A percentile compares a stretch with the other conserved stretches of the same genome.
phyloP scores from a whole-genome alignment of 495 filamentous ascomycete genomes.

The Neurospora cerealis region DNA sequence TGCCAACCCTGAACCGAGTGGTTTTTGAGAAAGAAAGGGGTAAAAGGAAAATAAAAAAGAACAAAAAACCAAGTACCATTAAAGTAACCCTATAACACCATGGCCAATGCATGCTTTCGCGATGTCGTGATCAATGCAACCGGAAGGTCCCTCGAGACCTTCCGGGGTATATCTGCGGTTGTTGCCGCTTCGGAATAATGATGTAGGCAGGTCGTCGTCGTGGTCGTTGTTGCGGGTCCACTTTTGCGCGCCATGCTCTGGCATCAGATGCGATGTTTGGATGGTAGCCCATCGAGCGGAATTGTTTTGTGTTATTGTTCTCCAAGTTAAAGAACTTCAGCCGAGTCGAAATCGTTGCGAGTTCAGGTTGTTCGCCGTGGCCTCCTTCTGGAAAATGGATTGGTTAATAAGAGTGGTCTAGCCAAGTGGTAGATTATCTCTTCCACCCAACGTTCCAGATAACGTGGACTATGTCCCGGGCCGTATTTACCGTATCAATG shows the following conservation, averaged over 20 bases:
- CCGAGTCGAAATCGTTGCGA: constrained; percentile 20
- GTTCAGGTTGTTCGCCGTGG: constrained; percentile 7
- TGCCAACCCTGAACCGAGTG: not conserved
- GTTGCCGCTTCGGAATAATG: not conserved
- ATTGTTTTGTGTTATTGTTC: constrained; percentile 17
- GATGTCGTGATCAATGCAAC: constrained; percentile 13
- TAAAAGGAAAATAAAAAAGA: not conserved
- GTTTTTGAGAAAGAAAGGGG: not conserved
- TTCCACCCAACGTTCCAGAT: constrained; percentile 98
- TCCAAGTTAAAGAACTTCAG: constrained; percentile 9
- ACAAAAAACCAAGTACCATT: constrained; percentile 9
- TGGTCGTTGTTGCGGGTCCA: not conserved
- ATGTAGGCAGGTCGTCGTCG: not conserved
- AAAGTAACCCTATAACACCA: constrained; percentile 13
- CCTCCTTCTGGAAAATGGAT: constrained; percentile 26
- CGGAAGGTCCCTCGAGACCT: not conserved
- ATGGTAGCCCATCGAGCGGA: not conserved
- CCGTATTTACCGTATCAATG: constrained; percentile 92
- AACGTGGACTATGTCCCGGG: constrained; percentile 89
- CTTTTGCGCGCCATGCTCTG: not conserved
- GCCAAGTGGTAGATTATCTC: constrained; percentile 35
- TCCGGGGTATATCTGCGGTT: not conserved
- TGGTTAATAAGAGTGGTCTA: constrained; percentile 27
- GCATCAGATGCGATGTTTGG: constrained; percentile 1
- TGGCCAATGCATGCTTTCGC: constrained; percentile 22